phyloP scores from a whole-genome alignment of 2,329 filamentous ascomycete genomes.

The Trichophyton simii region DNA sequence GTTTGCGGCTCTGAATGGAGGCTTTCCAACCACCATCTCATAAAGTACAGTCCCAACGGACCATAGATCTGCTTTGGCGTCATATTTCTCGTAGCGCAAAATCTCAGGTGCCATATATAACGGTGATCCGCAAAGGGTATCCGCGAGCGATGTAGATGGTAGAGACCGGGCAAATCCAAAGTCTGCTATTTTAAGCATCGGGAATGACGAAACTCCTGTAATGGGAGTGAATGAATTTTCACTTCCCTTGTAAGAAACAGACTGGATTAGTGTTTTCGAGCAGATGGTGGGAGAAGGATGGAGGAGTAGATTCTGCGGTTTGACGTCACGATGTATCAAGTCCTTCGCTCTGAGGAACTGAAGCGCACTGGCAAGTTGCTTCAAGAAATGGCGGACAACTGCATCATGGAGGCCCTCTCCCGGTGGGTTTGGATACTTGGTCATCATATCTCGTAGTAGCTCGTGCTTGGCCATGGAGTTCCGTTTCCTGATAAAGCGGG shows the following conservation, averaged over 20 bases:
- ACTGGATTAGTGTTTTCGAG: slow-evolving; percentile 47
- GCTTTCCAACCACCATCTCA: slow-evolving; percentile 84
- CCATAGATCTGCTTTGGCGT: slow-evolving; percentile 94
- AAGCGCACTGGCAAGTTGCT: slow-evolving; percentile 84
- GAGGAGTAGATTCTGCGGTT: slow-evolving; percentile 88
- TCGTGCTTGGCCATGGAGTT: slow-evolving; percentile 67
- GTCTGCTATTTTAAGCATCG: slow-evolving; percentile 95
- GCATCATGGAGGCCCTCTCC: slow-evolving; percentile 89
- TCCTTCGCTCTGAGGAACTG: slow-evolving; percentile 75
- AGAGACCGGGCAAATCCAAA: slow-evolving; percentile 95
- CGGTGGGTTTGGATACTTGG: slow-evolving; percentile 75
- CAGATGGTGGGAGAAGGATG: slow-evolving; percentile 67
- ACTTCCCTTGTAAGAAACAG: slow-evolving; percentile 63
- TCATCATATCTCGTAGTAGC: slow-evolving; percentile 77
- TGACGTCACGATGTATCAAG: slow-evolving; percentile 92
- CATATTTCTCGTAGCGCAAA: slow-evolving; percentile 90
- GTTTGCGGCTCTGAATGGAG: slow-evolving; percentile 83
- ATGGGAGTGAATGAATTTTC: slow-evolving; percentile 69
- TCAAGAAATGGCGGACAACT: slow-evolving; percentile 88
- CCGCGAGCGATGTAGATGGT: slow-evolving; percentile 79
- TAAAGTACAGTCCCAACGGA: slow-evolving; percentile 91
- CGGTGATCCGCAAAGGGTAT: slow-evolving; percentile 91
- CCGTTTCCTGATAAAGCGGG: slow-evolving; percentile 90
- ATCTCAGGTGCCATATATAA: slow-evolving; percentile 99
- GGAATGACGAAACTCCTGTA: slow-evolving; percentile 68